phyloP scores from a whole-genome alignment of 768 basidiomycete species.

The Termitomyces sp. region DNA sequence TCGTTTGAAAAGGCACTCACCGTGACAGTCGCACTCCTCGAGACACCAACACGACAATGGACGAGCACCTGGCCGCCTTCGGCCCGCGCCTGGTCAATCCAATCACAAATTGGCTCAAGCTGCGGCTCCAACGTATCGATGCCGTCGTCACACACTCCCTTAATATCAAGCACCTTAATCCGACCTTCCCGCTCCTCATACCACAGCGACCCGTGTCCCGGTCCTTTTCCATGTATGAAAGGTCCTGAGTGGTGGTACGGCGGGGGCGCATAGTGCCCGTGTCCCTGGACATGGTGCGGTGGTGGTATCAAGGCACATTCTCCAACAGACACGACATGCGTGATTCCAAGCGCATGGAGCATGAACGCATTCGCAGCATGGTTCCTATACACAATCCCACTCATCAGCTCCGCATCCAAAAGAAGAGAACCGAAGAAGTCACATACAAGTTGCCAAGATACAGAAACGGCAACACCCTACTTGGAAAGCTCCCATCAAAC shows the following conservation, averaged over 20 bases:
- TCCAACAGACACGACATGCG: constrained; percentile 95
- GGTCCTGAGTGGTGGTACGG: constrained; percentile 23
- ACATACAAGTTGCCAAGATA: constrained; percentile 93
- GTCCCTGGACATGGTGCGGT: constrained; percentile 32
- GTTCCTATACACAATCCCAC: constrained; percentile 44
- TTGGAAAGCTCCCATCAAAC: constrained; percentile 96
- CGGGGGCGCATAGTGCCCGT: constrained; percentile 9
- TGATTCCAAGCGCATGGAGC: constrained; percentile 93
- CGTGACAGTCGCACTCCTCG: constrained; percentile 88
- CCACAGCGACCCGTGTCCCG: constrained; percentile 72
- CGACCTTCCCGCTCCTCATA: constrained; percentile 84
- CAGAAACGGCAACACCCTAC: constrained; percentile 85
- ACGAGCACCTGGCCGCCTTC: constrained; percentile 89
- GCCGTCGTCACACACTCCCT: constrained; percentile 92
- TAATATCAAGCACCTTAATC: constrained; percentile 88
- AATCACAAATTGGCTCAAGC: constrained; percentile 82
- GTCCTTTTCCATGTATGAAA: constrained; percentile 38
- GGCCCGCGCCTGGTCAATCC: constrained; percentile 83
- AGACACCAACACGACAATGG: constrained; percentile 99
- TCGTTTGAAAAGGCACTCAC: constrained; percentile 32
- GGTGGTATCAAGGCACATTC: constrained; percentile 90
- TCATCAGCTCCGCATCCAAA: neutral
- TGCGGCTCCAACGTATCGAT: constrained; percentile 92
- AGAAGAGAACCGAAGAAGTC: constrained; percentile 6
- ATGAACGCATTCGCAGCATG: constrained; percentile 94